Base-by-base conservation (phyloP, 2,329 filamentous ascomycete genomes). In the Colletotrichum melonis region DNA sequence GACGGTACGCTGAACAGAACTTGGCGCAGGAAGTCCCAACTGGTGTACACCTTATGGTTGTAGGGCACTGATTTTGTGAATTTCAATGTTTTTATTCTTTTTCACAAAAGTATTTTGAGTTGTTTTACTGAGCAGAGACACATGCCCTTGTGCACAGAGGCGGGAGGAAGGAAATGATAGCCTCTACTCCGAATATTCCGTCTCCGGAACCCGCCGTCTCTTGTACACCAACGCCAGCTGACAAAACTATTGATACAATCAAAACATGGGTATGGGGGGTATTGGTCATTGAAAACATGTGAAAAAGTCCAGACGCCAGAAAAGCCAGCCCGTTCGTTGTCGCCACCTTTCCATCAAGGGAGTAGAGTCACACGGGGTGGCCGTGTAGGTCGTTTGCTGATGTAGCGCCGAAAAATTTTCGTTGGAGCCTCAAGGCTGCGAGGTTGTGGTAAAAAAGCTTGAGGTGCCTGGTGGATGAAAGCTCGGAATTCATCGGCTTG, bases 401-500 rank as follows among this genome's bases (percentile, higher is more conserved):
- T 12, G 16, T 56, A 22, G 30, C 32, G 54, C 66, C 66, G 66
- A 55, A 46, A 55, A 65, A 4, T 64, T 73, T 64, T 70, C 66
- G 70, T 64, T n/a, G 16, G 64, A 63, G 64, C 69, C 69, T 68
- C 64, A 32, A n/a, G 24, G 30, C 28, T 46, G 54, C 46, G 42
- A 12, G 46, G n/a, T 24, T 52, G 30, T 19, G n/a, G 49, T 26
- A 12, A 16, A 49, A 49, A 49, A 35, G 60, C 12, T n/a, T 22
- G 49, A 54, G 49, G 9, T 7, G 19, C 12, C 38, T 42, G 38
- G 58, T 6, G 42, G 60, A 52, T 52, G 46, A 52, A 49, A 32
- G 58, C 58, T 64, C 69, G 71, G 71, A 57, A 65, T 57, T 22
- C 67, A n/a, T 73, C 71, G 71, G 71, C 71, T 70, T 54, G 55